Conservation (phyloP, 345 rosid genomes). For the Citrus maxima region DNA sequence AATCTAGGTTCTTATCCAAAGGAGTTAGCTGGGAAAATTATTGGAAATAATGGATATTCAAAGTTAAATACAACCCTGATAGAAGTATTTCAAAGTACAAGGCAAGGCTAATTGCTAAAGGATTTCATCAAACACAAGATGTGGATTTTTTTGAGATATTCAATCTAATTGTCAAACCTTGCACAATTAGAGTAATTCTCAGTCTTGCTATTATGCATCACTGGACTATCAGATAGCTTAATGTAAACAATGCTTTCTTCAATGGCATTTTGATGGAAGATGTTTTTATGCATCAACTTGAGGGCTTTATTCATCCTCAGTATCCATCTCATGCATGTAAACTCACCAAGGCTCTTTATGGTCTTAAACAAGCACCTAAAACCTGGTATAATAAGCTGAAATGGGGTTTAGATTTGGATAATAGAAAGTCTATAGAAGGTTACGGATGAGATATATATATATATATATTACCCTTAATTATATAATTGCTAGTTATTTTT, state of each 20-base stretch:
- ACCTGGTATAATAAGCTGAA: background rate
- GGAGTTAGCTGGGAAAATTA: background rate
- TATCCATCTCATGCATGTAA: rapidly evolving
- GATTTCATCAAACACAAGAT: background rate
- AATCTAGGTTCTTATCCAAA: background rate
- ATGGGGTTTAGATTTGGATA: no score
- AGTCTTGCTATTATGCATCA: background rate
- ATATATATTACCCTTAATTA: no score
- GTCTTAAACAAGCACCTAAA: background rate
- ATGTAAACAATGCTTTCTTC: background rate
- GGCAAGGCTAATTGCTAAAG: background rate
- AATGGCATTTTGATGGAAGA: background rate
- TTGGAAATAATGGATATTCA: background rate
- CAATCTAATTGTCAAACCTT: background rate
- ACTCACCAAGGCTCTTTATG: background rate
- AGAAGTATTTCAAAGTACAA: background rate
- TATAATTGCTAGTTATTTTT: no score
- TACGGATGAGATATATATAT: no score
- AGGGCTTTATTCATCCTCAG: background rate
- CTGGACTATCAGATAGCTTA: rapidly evolving
- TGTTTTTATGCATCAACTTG: background rate
- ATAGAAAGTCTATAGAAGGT: no score
- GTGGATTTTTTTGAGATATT: background rate
- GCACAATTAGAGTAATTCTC: background rate
- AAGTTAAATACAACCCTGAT: background rate